Evolutionary conservation across 2,329 filamentous ascomycete species (phyloP), one percentile per base, ranked within the genome.

Genomic region (Neonectria magnoliae): DNA sequence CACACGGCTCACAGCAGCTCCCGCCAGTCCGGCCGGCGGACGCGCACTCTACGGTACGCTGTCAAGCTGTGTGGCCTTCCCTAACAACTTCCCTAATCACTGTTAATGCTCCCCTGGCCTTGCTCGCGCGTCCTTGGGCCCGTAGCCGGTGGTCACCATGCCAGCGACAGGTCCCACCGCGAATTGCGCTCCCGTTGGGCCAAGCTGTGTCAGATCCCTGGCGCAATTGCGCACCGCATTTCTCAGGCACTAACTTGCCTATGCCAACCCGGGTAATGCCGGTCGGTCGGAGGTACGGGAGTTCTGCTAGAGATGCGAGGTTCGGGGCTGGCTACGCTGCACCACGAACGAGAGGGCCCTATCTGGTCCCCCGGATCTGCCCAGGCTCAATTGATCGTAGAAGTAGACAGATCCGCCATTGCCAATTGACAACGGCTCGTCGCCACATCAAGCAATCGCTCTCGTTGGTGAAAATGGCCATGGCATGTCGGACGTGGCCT

Each of bases 211-310:
- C 42, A 54, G 27, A 36, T 56, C 62, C 60, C 57, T 62, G 56
- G 53, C 54, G 60, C 54, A 62, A n/a, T 42, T 53, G 47, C 42
- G 60, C 33, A 64, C 70, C 70, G n/a, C 60, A 73, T 70, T 66
- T 68, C 67, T 73, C 62, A 73, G 71, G 71, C 71, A 73, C 54
- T 62, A 71, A 73, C 57, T 50, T 64, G 47, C 31, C 62, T 53
- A 52, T 60, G 62, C 57, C 53, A 66, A 66, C 70, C 71, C 71
- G 71, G 71, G 66, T 73, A 73, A 73, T 73, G 73, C 71, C 71
- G 71, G 71, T 71, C 62, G 62, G 68, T 73, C 71, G 71, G 71
- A 62, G 71, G 71, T 73, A 69, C 71, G 71, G 71, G 70, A 73
- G 68, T 72, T 25, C 22, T 71, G 48, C 42, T 62, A 64, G 48